Conservation (phyloP, 2,329 filamentous ascomycete species). For the Drechslerella dactyloides region DNA sequence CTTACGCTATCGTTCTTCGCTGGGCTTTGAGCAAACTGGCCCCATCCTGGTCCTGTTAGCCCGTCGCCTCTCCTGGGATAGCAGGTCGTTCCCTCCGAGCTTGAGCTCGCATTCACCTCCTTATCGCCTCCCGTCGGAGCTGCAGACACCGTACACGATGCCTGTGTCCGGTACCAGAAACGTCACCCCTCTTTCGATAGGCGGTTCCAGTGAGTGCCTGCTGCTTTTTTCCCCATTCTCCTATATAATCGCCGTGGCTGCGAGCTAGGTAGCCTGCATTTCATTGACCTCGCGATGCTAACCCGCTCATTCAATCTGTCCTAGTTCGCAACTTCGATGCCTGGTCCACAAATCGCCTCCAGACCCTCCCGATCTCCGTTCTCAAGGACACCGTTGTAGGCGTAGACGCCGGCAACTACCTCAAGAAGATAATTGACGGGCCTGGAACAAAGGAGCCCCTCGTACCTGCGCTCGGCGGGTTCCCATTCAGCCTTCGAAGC, state of each 20-base stretch:
- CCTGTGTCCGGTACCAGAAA: slow-evolving; percentile 31
- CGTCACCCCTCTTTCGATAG: slow-evolving; percentile 49
- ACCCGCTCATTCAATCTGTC: slow-evolving; percentile 21
- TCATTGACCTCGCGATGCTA: slow-evolving; percentile 4
- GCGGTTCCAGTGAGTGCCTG: slow-evolving; percentile 37
- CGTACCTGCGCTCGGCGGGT: slow-evolving; percentile 84
- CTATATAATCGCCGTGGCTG: neutral
- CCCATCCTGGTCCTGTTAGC: too few species aligned
- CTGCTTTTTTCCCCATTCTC: neutral
- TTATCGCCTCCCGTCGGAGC: slow-evolving; percentile 9
- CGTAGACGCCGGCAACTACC: slow-evolving; percentile 88
- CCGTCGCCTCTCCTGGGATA: too few species aligned
- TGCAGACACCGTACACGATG: slow-evolving; percentile 30
- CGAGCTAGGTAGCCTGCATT: too few species aligned
- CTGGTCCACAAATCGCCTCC: slow-evolving; percentile 64
- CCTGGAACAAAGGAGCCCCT: slow-evolving; percentile 80
- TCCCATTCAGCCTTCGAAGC: slow-evolving; percentile 76
- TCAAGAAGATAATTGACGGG: slow-evolving; percentile 76
- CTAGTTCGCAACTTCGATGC: slow-evolving; percentile 65
- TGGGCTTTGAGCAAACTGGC: too few species aligned
- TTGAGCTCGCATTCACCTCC: neutral
- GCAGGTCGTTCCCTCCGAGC: neutral
- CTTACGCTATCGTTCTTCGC: too few species aligned
- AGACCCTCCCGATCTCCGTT: slow-evolving; percentile 70
- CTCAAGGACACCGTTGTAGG: slow-evolving; percentile 78